Evolutionary conservation across 2,329 filamentous ascomycete genomes (phyloP), one percentile per base, ranked within the genome.

Genomic region (Penicillium sp.): DNA sequence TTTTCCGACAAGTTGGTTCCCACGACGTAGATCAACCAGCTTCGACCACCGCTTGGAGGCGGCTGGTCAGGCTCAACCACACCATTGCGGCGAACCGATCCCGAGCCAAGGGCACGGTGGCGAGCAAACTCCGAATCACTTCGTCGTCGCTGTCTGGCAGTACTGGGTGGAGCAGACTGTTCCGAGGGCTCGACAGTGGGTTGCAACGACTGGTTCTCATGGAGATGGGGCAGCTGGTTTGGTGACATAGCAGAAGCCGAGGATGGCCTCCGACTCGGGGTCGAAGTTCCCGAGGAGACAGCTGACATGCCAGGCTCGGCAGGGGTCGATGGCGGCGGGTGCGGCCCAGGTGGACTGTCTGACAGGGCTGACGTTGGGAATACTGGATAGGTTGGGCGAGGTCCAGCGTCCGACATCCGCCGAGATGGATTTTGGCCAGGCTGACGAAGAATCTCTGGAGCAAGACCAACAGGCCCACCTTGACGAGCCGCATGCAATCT

Each of bases 1-100:
- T 89, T 88, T 66, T 89, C 87, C 1, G 88, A 87, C 55, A 89
- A 84, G 64, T 87, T 89, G 43, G 87, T 88, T 47, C 87, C 87
- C 54, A 90, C 83, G 8, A 90, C 87, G 69, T 90, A 90, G 55
- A 90, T 89, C 67, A 90, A 83, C 87, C 87, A 90, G 73, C 86
- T 90, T 64, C 87, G 79, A 56, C 85, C 86, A 56, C 79, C 81
- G 58, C 78, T 76, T 43, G 77, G 75, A 10, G 76, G 71, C 56
- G 78, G 71, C 48, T 81, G 79, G 58, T 86, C 82, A 22, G 86
- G 84, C 61, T 85, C 84, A 61, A 89, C 86, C 17, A 89, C 83
- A 20, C 87, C 86, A 69, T 88, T 88, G 45, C 86, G 81, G 37
- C 87, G 80, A 11, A 86, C 82, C 25, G 86, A 83, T 50, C 86